These are phyloP conservation scores for Russula compacta DNA, from an alignment of 768 basidiomycete genomes.

Conservation along the genomic window DNA sequence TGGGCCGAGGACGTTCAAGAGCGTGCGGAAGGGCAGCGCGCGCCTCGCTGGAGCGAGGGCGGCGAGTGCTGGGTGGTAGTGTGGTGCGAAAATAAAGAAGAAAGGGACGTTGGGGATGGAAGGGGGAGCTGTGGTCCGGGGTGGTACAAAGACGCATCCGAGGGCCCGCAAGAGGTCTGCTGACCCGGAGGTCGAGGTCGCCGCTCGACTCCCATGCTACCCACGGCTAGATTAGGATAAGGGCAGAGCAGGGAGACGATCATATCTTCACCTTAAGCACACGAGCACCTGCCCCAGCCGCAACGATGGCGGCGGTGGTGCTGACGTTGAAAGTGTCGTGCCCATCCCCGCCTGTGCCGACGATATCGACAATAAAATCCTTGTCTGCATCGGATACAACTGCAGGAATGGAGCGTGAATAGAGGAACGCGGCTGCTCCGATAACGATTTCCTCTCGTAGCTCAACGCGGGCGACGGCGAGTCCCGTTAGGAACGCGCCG, in stretches of 20 bases:
- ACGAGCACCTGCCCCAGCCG: slow-evolving; percentile 87
- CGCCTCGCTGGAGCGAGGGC: slow-evolving; percentile 77
- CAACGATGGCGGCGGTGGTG: slow-evolving; percentile 88
- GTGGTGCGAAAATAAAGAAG: slow-evolving; percentile 87
- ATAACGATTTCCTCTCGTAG: slow-evolving; percentile 65
- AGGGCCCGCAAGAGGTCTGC: slow-evolving; percentile 86
- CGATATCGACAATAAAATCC: slow-evolving; percentile 72
- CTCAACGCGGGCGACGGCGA: slow-evolving; percentile 75
- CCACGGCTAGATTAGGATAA: neutral
- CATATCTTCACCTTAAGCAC: slow-evolving; percentile 67
- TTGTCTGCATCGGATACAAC: slow-evolving; percentile 45
- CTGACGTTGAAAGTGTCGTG: slow-evolving; percentile 96
- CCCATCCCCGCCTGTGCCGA: slow-evolving; percentile 92
- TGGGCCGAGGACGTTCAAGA: slow-evolving; percentile 94
- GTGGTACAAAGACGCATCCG: slow-evolving; percentile 63
- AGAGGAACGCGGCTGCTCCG: slow-evolving; percentile 67
- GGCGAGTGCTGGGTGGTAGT: slow-evolving; percentile 85
- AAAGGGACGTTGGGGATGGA: slow-evolving; percentile 67
- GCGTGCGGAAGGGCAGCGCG: slow-evolving; percentile 84
- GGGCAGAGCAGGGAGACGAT: slow-evolving; percentile 19
- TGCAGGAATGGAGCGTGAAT: slow-evolving; percentile 56
- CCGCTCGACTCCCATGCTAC: slow-evolving; percentile 85
- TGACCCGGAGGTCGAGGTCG: slow-evolving; percentile 89
- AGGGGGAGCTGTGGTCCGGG: slow-evolving; percentile 41
- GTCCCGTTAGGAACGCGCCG: slow-evolving; percentile 82